Evolutionary conservation across 2,329 filamentous ascomycete genomes (phyloP).

Genomic region (Hortaea sp.): DNA sequence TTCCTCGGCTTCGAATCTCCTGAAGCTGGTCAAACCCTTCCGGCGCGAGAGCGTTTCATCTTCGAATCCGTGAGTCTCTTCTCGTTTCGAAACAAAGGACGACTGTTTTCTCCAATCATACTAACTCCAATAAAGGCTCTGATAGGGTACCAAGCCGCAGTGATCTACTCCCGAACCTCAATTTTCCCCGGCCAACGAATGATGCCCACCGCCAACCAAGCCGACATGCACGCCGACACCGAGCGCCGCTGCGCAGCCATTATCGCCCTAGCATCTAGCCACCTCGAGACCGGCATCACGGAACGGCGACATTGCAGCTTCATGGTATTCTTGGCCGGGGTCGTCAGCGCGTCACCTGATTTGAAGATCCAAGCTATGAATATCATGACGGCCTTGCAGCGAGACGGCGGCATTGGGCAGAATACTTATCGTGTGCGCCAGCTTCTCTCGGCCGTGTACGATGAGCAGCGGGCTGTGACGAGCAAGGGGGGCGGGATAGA

Average conservation of each 20-base stretch:
- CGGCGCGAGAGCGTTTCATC: slow-evolving; percentile 14
- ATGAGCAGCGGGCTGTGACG: slow-evolving; percentile 36
- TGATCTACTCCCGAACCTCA: slow-evolving; percentile 45
- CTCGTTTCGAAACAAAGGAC: no score
- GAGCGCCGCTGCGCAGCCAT: slow-evolving; percentile 36
- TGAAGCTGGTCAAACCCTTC: slow-evolving; percentile 22
- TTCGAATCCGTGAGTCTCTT: slow-evolving; percentile 35
- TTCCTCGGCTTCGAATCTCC: slow-evolving; percentile 13
- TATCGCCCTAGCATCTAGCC: slow-evolving; percentile 33
- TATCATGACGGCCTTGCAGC: slow-evolving; percentile 40
- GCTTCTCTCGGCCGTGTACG: slow-evolving; percentile 38
- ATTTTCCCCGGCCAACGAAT: slow-evolving; percentile 42
- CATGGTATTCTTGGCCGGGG: slow-evolving; percentile 45
- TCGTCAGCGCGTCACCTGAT: slow-evolving; percentile 29
- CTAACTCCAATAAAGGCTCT: slow-evolving; percentile 21
- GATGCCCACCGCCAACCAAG: slow-evolving; percentile 26
- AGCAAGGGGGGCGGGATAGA: slow-evolving; percentile 30
- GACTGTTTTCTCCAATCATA: no score
- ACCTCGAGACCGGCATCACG: slow-evolving; percentile 21
- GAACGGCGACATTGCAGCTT: slow-evolving; percentile 41
- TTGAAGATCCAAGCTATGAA: slow-evolving; percentile 39
- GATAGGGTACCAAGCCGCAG: slow-evolving; percentile 38
- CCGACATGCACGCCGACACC: slow-evolving; percentile 31
- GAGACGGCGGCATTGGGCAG: slow-evolving; percentile 35
- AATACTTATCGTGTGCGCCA: slow-evolving; percentile 37